A percentile compares a stretch with the other conserved stretches of the same genome.
Conservation (phyloP, 2,329 filamentous ascomycete genomes). For the Chrysosporium keratinophilum region DNA sequence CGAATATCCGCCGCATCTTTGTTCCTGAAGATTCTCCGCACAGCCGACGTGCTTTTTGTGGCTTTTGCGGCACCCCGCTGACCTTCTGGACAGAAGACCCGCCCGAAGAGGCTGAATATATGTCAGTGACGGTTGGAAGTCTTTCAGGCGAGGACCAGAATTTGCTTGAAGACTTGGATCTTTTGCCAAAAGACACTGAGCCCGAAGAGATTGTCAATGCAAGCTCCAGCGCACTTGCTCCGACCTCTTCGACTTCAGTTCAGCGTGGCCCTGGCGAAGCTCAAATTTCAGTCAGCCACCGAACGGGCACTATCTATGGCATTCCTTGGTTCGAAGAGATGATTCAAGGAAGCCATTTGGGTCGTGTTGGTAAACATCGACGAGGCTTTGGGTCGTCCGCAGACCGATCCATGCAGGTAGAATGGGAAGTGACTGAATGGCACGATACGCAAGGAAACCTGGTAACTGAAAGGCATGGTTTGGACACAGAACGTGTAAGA, state of each 20-base stretch:
- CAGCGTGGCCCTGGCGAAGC: conserved; percentile 13
- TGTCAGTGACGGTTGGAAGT: conserved; percentile 72
- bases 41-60: conserved; percentile 71
- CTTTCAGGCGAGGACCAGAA: conserved; percentile 60
- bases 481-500: conserved; percentile 8
- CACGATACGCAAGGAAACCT: conserved; percentile 34
- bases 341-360: conserved; percentile 64
- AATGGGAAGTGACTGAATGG: conserved; percentile 80
- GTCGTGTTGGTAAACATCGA: conserved; percentile 52
- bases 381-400: conserved; percentile 49
- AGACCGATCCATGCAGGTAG: conserved; percentile 57
- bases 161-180: conserved; percentile 60
- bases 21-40: conserved; percentile 48
- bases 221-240: neutral
- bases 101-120: conserved; percentile 60
- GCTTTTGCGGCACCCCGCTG: conserved; percentile 79
- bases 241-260: conserved; percentile 12
- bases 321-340: conserved; percentile 80
- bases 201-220: conserved; percentile 7
- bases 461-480: neutral
- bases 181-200: conserved; percentile 49
- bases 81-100: conserved; percentile 74
- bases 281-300: conserved; percentile 27
- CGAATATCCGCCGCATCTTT: conserved; percentile 57
- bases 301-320: conserved; percentile 39